Percentiles rank a stretch among this genome's conserved stretches.
phyloP scores from a whole-genome alignment of 2,329 filamentous ascomycete genomes.

The Aphanocladium album region DNA sequence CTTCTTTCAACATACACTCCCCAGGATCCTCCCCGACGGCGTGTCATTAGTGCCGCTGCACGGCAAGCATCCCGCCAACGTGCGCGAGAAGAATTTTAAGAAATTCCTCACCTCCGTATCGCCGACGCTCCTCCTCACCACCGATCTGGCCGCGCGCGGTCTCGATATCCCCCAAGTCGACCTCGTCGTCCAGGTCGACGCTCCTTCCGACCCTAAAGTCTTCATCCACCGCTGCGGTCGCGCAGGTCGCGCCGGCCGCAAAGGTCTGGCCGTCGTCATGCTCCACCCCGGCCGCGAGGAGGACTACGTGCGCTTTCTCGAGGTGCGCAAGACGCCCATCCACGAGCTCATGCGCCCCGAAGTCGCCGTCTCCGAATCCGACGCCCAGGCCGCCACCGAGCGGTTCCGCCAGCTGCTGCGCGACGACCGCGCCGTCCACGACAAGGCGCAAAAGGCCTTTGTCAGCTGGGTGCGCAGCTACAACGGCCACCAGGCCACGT shows the following conservation, averaged over 20 bases:
- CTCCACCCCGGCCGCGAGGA: conserved; percentile 81
- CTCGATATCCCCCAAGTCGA: conserved; percentile 91
- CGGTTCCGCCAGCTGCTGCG: conserved; percentile 56
- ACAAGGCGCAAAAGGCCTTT: conserved; percentile 86
- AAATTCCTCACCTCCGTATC: conserved; percentile 70
- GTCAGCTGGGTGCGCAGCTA: conserved; percentile 92
- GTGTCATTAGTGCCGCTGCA: conserved; percentile 77
- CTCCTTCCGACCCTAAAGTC: conserved; percentile 78
- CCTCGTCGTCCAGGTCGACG: conserved; percentile 84
- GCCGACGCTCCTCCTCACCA: conserved; percentile 81
- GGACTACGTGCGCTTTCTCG: conserved; percentile 83
- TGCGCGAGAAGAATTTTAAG: conserved; percentile 81
- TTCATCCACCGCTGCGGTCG: conserved; percentile 92
- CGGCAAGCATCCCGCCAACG: conserved; percentile 84
- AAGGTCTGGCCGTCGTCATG: conserved; percentile 80
- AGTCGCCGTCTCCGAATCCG: conserved; percentile 53
- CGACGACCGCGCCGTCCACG: conserved; percentile 58
- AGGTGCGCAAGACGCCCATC: conserved; percentile 82
- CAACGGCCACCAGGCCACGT: conserved; percentile 81
- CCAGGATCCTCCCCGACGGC: conserved; percentile 61
- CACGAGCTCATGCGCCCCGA: conserved; percentile 52
- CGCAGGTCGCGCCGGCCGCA: conserved; percentile 81
- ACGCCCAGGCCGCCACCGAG: conserved; percentile 53
- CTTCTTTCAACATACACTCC: conserved; percentile 81
- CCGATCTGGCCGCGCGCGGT: conserved; percentile 84